Percentiles rank a stretch among this genome's conserved stretches.
Evolutionary conservation across 2,329 filamentous ascomycete genomes (phyloP).

Genomic region (Bipolaris gigantea): DNA sequence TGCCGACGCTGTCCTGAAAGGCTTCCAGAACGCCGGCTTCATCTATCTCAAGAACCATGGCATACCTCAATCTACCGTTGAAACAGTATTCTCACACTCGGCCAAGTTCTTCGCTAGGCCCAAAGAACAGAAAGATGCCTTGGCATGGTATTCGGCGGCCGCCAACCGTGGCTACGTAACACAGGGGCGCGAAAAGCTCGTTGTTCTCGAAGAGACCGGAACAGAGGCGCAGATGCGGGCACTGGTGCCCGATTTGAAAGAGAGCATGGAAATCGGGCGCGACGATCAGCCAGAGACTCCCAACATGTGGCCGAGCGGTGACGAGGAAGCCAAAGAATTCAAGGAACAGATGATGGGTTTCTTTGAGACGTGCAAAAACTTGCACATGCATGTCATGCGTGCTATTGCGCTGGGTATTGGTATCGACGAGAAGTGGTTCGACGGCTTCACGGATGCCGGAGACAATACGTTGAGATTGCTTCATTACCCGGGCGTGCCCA

Average conservation of each 20-base stretch:
- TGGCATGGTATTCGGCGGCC: slow-evolving; percentile 49
- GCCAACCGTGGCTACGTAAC: slow-evolving; percentile 55
- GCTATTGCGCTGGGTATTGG: slow-evolving; percentile 83
- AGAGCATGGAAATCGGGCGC: slow-evolving; percentile 63
- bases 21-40: slow-evolving; percentile 86
- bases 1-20: slow-evolving; percentile 72
- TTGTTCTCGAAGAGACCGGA: slow-evolving; percentile 39
- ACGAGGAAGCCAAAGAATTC: slow-evolving; percentile 62
- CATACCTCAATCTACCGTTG: slow-evolving; percentile 62
- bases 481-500: slow-evolving; percentile 72
- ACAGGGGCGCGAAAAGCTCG: slow-evolving; percentile 49
- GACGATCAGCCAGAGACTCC: slow-evolving; percentile 64
- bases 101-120: slow-evolving; percentile 46
- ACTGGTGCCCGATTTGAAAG: slow-evolving; percentile 53
- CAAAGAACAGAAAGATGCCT: slow-evolving; percentile 43
- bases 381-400: slow-evolving; percentile 80
- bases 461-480: slow-evolving; percentile 64
- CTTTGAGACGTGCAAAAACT: slow-evolving; percentile 69
- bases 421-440: slow-evolving; percentile 72
- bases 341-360: slow-evolving; percentile 74
- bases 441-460: slow-evolving; percentile 65
- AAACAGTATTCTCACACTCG: slow-evolving; percentile 60
- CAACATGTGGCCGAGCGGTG: slow-evolving; percentile 74
- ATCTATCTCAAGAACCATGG: slow-evolving; percentile 83
- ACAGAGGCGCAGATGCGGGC: slow-evolving; percentile 43